A percentile compares a stretch with the other conserved stretches of the same genome.
Conservation (phyloP, 139 green algal genomes). For the Coelastrella sp. region DNA sequence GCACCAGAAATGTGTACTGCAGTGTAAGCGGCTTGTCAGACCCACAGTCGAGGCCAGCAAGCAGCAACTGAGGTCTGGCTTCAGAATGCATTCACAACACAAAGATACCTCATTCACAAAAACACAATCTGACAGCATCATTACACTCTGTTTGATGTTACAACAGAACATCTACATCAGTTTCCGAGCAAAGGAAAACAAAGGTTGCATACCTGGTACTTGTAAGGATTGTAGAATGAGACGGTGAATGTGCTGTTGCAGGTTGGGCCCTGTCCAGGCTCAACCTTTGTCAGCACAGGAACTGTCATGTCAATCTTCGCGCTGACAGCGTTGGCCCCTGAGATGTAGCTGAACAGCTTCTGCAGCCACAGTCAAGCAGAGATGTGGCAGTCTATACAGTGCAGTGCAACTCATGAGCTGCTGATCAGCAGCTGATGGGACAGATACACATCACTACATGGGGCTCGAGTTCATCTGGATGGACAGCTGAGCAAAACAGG, state of each 20-base stretch:
- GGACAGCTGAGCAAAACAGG: too few species aligned
- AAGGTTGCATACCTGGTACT: conserved; percentile 10
- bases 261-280: conserved; percentile 24
- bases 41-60: too few species aligned
- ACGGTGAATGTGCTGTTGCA: conserved; percentile 20
- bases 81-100: too few species aligned
- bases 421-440: not conserved
- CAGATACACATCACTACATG: not conserved
- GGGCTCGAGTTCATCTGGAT: too few species aligned
- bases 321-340: conserved; percentile 5
- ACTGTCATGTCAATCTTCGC: conserved; percentile 39
- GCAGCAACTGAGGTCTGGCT: too few species aligned
- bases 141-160: too few species aligned
- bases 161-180: too few species aligned
- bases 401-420: not conserved
- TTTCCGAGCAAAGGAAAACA: too few species aligned
- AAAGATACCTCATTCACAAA: too few species aligned
- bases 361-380: not conserved
- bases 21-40: too few species aligned
- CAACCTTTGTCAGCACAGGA: conserved; percentile 28
- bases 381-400: not conserved
- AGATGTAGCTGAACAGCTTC: conserved; percentile 45
- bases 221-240: conserved; percentile 36
- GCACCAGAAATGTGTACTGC: too few species aligned
- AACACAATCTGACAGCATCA: too few species aligned